Conservation (phyloP, 345 rosid species). For the Alliaria petiolata region DNA sequence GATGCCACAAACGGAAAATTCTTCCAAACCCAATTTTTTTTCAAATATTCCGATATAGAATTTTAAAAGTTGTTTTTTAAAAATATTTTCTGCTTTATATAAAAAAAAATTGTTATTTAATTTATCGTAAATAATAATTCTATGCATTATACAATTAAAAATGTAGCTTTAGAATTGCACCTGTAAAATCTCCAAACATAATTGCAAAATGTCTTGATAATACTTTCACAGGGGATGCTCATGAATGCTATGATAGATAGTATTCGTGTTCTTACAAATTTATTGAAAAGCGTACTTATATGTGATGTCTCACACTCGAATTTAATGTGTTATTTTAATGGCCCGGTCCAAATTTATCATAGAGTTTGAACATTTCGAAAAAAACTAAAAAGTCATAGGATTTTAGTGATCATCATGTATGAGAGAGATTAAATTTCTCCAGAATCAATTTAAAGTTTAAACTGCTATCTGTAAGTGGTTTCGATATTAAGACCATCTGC, state of each 20-base stretch:
- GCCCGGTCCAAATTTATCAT: neutral
- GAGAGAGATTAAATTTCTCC: neutral
- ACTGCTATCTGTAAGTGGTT: neutral
- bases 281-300: constrained; percentile 6
- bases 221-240: neutral
- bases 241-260: neutral
- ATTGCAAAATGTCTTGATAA: neutral
- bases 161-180: too few relatives aligned
- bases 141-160: too few relatives aligned
- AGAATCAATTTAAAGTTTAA: neutral
- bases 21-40: too few relatives aligned
- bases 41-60: too few relatives aligned
- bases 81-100: too few relatives aligned
- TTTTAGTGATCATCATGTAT: neutral
- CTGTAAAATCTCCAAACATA: neutral
- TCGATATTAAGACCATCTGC: too few relatives aligned
- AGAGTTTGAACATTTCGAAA: neutral
- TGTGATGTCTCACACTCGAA: constrained; percentile 16
- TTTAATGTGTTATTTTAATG: constrained; percentile 6
- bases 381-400: neutral
- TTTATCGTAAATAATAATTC: too few relatives aligned
- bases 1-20: too few relatives aligned
- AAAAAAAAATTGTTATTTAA: too few relatives aligned
- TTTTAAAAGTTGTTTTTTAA: too few relatives aligned
- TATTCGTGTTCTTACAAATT: neutral